These are phyloP conservation scores for Thalassiosira mediterranea DNA, from an alignment of 352 stramenopile genomes.

Conservation along the genomic window DNA sequence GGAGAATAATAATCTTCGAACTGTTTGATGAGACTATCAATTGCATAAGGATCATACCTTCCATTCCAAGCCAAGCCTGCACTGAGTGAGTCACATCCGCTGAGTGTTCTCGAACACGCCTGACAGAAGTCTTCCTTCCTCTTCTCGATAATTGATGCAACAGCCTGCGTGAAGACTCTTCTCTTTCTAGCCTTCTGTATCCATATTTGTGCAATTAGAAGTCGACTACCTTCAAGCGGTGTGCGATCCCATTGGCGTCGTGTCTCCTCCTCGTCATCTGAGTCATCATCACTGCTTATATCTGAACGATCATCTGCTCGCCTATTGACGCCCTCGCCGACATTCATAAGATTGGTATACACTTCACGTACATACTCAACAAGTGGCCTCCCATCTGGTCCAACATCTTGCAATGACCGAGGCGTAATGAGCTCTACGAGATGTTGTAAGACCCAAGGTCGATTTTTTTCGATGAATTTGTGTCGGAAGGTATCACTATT, in stretches of 20 bases:
- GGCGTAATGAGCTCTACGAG: slow-evolving; percentile 95
- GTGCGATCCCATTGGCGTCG: slow-evolving; percentile 84
- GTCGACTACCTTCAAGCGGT: slow-evolving; percentile 85
- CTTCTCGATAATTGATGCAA: slow-evolving; percentile 87
- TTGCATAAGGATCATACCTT: slow-evolving; percentile 82
- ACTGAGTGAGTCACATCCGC: slow-evolving; percentile 82
- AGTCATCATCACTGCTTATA: slow-evolving; percentile 91
- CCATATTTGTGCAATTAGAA: slow-evolving; percentile 92
- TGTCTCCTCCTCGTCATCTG: slow-evolving; percentile 87
- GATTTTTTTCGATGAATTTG: slow-evolving; percentile 95
- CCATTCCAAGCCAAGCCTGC: slow-evolving; percentile 87
- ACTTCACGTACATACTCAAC: slow-evolving; percentile 95
- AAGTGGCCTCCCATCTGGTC: slow-evolving; percentile 87
- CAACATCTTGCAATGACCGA: slow-evolving; percentile 84
- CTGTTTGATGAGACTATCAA: slow-evolving; percentile 75
- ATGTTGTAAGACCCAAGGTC: slow-evolving; percentile 95
- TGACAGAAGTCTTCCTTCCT: slow-evolving; percentile 88
- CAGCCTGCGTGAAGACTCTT: slow-evolving; percentile 88
- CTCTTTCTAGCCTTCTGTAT: slow-evolving; percentile 91
- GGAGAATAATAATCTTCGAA: slow-evolving; percentile 88
- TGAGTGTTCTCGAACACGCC: slow-evolving; percentile 77
- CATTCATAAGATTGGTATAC: slow-evolving; percentile 92
- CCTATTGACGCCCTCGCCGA: slow-evolving; percentile 86
- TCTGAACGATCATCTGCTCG: slow-evolving; percentile 88
- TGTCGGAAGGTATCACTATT: slow-evolving; percentile 97